A percentile compares a stretch with the other conserved stretches of the same genome.
Evolutionary conservation across 2,329 filamentous ascomycete species (phyloP).

Genomic region (Penicillium sp.): DNA sequence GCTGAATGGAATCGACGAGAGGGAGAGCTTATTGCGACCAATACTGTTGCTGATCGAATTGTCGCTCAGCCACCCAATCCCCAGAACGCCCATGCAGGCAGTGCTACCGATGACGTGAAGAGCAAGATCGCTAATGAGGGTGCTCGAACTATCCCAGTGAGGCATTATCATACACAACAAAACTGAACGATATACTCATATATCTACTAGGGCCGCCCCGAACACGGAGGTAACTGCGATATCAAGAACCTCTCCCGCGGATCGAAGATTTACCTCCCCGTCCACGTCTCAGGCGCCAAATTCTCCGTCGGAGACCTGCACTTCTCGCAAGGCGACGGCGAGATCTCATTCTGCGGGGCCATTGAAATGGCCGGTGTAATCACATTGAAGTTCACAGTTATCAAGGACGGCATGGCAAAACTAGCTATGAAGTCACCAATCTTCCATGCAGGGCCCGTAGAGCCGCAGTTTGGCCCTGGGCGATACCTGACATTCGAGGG

Average conservation of each 20-base stretch:
- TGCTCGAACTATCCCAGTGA: constrained; percentile 75
- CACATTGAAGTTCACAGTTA: constrained; percentile 83
- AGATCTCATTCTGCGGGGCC: constrained; percentile 84
- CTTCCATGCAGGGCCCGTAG: constrained; percentile 81
- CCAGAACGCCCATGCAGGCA: constrained; percentile 70
- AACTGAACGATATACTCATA: neutral
- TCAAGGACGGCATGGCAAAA: constrained; percentile 75
- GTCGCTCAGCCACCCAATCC: constrained; percentile 77
- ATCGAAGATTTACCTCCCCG: constrained; percentile 80
- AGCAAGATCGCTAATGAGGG: constrained; percentile 73
- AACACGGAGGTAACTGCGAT: constrained; percentile 88
- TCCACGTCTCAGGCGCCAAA: constrained; percentile 83
- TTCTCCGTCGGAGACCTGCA: constrained; percentile 88
- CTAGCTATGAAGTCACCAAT: constrained; percentile 79
- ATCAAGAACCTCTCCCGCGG: constrained; percentile 83
- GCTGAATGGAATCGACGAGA: constrained; percentile 83
- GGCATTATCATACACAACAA: neutral
- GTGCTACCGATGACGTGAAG: constrained; percentile 57
- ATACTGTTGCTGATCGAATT: constrained; percentile 63
- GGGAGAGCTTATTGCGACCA: constrained; percentile 70
- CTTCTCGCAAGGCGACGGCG: constrained; percentile 84
- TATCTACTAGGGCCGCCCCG: constrained; percentile 60
- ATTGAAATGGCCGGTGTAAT: constrained; percentile 95
- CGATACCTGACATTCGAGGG: constrained; percentile 84
- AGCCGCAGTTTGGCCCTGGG: constrained; percentile 82